Evolutionary conservation across 2,329 filamentous ascomycete species (phyloP), one percentile per base, ranked within the genome.

Genomic region (Cladorrhinum sp.): DNA sequence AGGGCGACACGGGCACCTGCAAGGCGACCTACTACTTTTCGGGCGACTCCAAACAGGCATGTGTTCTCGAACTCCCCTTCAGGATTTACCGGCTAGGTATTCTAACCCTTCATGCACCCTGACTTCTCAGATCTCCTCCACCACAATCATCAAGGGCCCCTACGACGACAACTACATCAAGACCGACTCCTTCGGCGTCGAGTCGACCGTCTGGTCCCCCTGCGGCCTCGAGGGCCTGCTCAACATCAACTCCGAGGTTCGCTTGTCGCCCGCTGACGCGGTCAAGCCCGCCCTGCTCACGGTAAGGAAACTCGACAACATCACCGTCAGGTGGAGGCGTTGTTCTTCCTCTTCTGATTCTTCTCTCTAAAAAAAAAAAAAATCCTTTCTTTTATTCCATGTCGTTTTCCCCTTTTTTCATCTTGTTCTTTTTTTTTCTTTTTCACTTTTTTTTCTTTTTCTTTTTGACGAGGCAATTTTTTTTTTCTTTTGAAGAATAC

Each of bases 11-110:
- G 4, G 81, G 79, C 54, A 76, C 74, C 20, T 75, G 80, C 66
- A 80, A 80, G 72, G 79, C 80, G 14, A 82, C 77, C 33, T 83
- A 83, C 73, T 83, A 82, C 72, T 83, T 82, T 73, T 80, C 79
- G 53, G 80, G 81, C 42, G 65, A 69, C 18, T 69, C 74, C 52
- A 71, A 66, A 33, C 77, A 79, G 74, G 77, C 75, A 71, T 61
- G 67, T 28, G 4, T 9, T 28, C n/a, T n/a, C n/a, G n/a, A n/a
- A n/a, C n/a, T n/a, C n/a, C n/a, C n/a, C n/a, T n/a, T n/a, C n/a
- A n/a, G n/a, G n/a, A n/a, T n/a, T n/a, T n/a, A n/a, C n/a, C n/a
- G n/a, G n/a, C n/a, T n/a, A n/a, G n/a, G n/a, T n/a, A n/a, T n/a
- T 33, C 30, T 10, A 20, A 20, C 26, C 51, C 23, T 20, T 10